Base-by-base conservation (phyloP, 306 rosid species). In the Dicorynia guianensis region DNA sequence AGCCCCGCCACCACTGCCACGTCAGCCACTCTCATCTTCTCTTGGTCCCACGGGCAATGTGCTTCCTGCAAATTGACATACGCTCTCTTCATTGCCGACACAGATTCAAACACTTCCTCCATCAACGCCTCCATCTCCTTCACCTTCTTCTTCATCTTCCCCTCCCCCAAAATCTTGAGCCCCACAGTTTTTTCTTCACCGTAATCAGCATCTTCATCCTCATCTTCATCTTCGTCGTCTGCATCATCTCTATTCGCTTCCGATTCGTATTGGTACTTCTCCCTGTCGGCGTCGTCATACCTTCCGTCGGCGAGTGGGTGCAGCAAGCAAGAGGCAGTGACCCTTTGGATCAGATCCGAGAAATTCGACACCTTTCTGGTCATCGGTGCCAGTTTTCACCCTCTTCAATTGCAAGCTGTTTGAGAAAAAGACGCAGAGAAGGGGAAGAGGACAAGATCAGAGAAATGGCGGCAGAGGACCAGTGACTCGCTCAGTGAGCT, bases 341-440 rank as follows among this genome's bases (percentile, higher is more conserved):
- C 93, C 72, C 99, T 79, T 76, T 95, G 99, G 85, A 95, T 90
- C 85, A 95, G 93, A 92, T 92, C 88, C 79, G 99, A 80, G 87
- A 95, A 90, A 79, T 90, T 95, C 2, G 93, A 86, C 3, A 87
- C 97, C 85, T 86, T 95, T 81, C 87, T 76, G 18, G 91, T 86
- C 99, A 95, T 95, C 77, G 74, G 76, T 70, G 13, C 57, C 8
- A 43, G 70, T n/a, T 53, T 43, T 69, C 57, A 36, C 15, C 38
- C 78, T 77, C 85, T 78, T 79, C 18, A 59, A 76, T 39, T 19
- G 30, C 30, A 25, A 25, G 30, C 30, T 25, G 30, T 20, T 25
- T 5, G 71, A 47, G 61, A 66, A 64, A 12, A 54, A 72, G 63
- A 66, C 42, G 40, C 39, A 12, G 25, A 15, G 49, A 6, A 15